These are phyloP conservation scores for Ceratobasidium sp. DNA, from an alignment of 1,284 basidiomycete genomes.

Conservation along the genomic window DNA sequence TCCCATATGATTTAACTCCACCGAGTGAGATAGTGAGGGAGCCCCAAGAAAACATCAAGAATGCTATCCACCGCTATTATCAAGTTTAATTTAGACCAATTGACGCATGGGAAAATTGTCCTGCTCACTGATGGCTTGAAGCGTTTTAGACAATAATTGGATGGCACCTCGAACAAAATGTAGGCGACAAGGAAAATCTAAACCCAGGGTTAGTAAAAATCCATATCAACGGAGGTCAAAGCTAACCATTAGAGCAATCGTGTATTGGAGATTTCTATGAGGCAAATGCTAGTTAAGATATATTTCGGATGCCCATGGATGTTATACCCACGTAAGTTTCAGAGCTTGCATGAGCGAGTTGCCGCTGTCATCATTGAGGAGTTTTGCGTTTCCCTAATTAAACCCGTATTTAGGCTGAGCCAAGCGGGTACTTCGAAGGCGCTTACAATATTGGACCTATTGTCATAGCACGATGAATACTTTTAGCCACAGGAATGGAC, in stretches of 20 bases:
- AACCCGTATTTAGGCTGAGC: not conserved
- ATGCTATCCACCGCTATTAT: conserved; percentile 22
- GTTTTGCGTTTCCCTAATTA: conserved; percentile 17
- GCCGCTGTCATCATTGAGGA: conserved; percentile 8
- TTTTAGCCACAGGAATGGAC: not conserved
- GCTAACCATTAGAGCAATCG: conserved; percentile 1
- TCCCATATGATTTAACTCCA: not conserved
- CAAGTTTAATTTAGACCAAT: not conserved
- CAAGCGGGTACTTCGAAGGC: too few species aligned
- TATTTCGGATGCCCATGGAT: not conserved
- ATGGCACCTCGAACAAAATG: conserved; percentile 6
- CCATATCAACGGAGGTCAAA: not conserved
- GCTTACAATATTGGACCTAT: conserved; percentile 25
- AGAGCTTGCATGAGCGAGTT: conserved; percentile 18
- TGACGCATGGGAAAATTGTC: not conserved
- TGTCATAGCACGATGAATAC: not conserved
- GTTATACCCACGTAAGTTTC: not conserved
- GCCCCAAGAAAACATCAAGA: conserved; percentile 25
- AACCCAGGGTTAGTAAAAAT: not conserved
- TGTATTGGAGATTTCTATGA: conserved; percentile 6
- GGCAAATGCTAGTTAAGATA: not conserved
- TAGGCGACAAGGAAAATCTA: conserved; percentile 26
- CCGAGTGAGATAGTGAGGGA: conserved; percentile 5
- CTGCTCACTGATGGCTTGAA: conserved; percentile 19
- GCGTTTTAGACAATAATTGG: conserved; percentile 27